Conservation (phyloP, 2,329 filamentous ascomycete genomes). For the Berkeleyomyces basicola region DNA sequence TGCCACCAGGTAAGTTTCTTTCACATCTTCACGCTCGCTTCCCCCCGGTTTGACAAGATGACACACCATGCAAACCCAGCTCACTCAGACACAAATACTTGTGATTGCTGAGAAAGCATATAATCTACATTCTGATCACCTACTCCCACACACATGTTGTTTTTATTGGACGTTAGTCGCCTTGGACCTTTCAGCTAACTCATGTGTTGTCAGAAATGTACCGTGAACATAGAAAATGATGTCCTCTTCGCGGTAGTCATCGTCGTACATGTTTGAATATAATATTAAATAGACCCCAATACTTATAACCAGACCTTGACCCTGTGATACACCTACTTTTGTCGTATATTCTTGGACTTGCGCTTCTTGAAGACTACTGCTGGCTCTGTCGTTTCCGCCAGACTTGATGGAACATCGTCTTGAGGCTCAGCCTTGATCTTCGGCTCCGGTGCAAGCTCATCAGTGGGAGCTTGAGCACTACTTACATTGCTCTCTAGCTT, state of each 20-base stretch:
- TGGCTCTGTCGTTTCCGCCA: conserved; percentile 18
- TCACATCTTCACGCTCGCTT: not conserved
- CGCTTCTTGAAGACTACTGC: conserved; percentile 57
- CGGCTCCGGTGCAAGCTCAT: conserved; percentile 11
- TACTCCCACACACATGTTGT: not conserved
- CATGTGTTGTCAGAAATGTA: not conserved
- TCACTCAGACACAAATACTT: conserved; percentile 12
- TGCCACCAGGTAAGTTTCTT: conserved; percentile 5
- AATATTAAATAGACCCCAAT: not conserved
- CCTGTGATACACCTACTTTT: conserved; percentile 28
- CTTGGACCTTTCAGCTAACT: not conserved
- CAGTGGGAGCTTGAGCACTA: not conserved
- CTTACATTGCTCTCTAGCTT: not conserved
- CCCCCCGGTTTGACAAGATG: conserved; percentile 8
- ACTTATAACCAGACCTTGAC: not conserved
- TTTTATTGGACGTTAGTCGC: not conserved
- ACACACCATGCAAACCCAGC: conserved; percentile 12
- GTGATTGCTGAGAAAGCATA: conserved; percentile 13
- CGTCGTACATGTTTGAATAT: not conserved
- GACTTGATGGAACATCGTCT: conserved; percentile 16
- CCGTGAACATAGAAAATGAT: not conserved
- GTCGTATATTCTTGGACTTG: conserved; percentile 49
- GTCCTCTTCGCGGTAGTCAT: not conserved
- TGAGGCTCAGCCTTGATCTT: conserved; percentile 16
- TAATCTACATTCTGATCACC: conserved; percentile 13